Conservation (phyloP, 2,329 filamentous ascomycete genomes). For the Microcera coccophila region DNA sequence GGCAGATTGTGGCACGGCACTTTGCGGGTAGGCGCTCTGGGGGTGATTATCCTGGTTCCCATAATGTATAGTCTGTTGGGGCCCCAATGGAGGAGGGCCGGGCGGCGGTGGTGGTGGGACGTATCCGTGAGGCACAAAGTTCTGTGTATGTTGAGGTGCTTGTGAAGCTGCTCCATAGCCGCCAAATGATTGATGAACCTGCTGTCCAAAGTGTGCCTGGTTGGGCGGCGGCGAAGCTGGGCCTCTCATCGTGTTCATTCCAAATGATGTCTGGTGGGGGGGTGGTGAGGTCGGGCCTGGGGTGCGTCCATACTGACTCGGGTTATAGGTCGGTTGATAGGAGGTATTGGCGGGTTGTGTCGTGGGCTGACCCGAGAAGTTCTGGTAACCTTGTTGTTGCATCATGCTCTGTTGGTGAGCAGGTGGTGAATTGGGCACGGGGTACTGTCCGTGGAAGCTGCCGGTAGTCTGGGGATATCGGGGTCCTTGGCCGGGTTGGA, state of each 20-base stretch:
- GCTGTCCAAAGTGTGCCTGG: constrained; percentile 46
- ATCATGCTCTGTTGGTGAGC: constrained; percentile 40
- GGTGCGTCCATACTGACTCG: constrained; percentile 56
- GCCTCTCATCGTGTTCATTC: constrained; percentile 35
- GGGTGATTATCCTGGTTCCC: constrained; percentile 34
- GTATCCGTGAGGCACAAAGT: constrained; percentile 53
- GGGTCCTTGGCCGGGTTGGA: constrained; percentile 44
- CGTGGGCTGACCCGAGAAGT: constrained; percentile 31
- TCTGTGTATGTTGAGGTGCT: constrained; percentile 39
- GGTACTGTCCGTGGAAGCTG: constrained; percentile 57
- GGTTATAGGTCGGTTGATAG: constrained; percentile 53
- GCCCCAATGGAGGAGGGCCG: constrained; percentile 57
- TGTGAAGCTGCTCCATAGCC: constrained; percentile 35
- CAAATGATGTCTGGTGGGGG: constrained; percentile 55
- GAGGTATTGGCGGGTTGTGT: constrained; percentile 40
- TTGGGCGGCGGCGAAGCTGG: constrained; percentile 56
- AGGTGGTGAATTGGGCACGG: constrained; percentile 46
- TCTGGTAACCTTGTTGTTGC: constrained; percentile 42
- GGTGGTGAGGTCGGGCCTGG: constrained; percentile 59
- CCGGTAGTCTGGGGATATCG: constrained; percentile 53
- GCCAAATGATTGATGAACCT: constrained; percentile 37
- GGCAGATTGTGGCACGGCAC: constrained; percentile 28
- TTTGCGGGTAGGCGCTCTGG: constrained; percentile 31
- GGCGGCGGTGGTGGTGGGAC: constrained; percentile 62
- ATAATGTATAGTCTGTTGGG: constrained; percentile 60